Conservation (phyloP, 2,329 filamentous ascomycete genomes). For the Pestalotiopsis sp. region DNA sequence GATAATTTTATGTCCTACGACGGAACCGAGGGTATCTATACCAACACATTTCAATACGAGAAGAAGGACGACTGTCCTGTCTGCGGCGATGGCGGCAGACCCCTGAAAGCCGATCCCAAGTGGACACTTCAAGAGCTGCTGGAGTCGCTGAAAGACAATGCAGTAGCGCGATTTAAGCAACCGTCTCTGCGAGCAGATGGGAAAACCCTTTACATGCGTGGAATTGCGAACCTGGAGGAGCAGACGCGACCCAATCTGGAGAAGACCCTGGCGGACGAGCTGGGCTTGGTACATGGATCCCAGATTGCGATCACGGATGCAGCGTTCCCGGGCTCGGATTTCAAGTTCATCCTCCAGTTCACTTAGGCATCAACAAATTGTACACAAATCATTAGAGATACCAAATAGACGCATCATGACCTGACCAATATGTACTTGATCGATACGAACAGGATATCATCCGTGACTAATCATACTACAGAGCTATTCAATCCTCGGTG, state of each 20-base stretch:
- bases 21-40: conserved; percentile 93
- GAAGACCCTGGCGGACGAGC: conserved; percentile 70
- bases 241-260: conserved; percentile 81
- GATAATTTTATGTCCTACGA: conserved; percentile 99
- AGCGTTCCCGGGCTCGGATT: conserved; percentile 77
- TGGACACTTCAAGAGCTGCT: conserved; percentile 82
- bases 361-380: conserved; percentile 18
- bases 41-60: conserved; percentile 94
- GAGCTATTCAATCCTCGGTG: no score
- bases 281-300: conserved; percentile 76
- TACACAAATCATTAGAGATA: conserved; percentile 9
- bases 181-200: conserved; percentile 79
- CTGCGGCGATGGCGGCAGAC: conserved; percentile 81
- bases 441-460: not conserved
- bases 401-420: conserved; percentile 7
- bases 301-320: conserved; percentile 92
- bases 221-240: conserved; percentile 80
- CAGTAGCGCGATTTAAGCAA: conserved; percentile 92
- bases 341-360: conserved; percentile 58
- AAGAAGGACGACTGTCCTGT: conserved; percentile 95
- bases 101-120: conserved; percentile 70
- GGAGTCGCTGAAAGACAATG: conserved; percentile 78
- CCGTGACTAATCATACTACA: not conserved
- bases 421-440: not conserved
- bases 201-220: conserved; percentile 84